Base-by-base conservation (phyloP, 805 yeast species). In the Metschnikowia drakensbergensis region DNA sequence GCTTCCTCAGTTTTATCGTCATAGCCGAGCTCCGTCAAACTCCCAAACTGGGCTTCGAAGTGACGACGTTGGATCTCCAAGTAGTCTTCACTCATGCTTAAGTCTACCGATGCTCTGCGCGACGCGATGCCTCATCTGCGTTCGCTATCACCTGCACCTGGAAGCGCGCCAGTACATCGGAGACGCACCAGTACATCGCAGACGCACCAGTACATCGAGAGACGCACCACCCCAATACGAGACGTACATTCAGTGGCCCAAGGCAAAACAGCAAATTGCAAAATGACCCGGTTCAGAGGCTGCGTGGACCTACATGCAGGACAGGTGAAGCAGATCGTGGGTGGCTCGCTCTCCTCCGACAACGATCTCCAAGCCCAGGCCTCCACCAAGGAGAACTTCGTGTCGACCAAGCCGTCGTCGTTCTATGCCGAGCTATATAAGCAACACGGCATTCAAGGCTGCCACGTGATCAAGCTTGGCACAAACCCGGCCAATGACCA, bases 251-350 rank as follows among this genome's bases (percentile, higher is more conserved):
- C 17, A 17, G 17, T 17, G 17, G 17, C 17, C 17, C 17, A 17
- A 17, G 17, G 17, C 17, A 17, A 17, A 17, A 17, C 17, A 17
- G 17, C 17, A 17, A 9, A 8, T 33, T n/a, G 6, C 27, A 29
- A 26, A 33, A 90, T 91, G 97, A 91, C 97, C 0, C 76, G 77
- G 45, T 94, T 88, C 68, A 80, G 91, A 59, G 98, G 97, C 0
- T 94, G 99, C 62, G 92, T 94, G 34, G 99, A 94, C 63, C 83
- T 94, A 50, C 99, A 94, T 66, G 79, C 86, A 6, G 99, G 99
- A 1, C 85, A 88, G 57, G 99, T 94, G 52, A 94, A 94, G 61
- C 99, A 94, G 65, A 94, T 94, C 46, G 97, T 94, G 1, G 99
- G 99, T 5, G 96, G 97, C 0, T 86, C 97, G 0, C 72, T 94